Conservation (phyloP, 2,329 filamentous ascomycete species). For the Capronia americana region DNA sequence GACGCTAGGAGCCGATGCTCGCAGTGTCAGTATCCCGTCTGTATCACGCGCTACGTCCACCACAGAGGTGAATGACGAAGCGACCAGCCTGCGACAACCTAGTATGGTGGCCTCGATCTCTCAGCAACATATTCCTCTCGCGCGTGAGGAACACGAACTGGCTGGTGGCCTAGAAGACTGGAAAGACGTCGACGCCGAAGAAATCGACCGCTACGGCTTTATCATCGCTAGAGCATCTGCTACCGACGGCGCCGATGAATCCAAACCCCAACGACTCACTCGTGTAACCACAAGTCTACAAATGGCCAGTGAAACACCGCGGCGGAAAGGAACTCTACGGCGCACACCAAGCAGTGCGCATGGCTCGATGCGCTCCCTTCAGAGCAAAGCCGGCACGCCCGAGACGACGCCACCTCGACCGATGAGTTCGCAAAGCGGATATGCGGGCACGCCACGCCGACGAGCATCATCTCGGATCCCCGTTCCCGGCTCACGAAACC, state of each 20-base stretch:
- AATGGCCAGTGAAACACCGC: conserved; percentile 62
- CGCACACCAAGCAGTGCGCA: conserved; percentile 57
- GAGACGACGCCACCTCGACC: conserved; percentile 44
- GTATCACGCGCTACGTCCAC: conserved; percentile 41
- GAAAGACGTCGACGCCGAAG: conserved; percentile 63
- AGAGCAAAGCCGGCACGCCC: conserved; percentile 41
- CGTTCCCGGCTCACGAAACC: conserved; percentile 46
- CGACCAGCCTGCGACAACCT: conserved; percentile 22
- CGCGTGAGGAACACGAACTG: conserved; percentile 61
- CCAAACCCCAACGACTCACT: conserved; percentile 55
- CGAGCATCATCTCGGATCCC: conserved; percentile 59
- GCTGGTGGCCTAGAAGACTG: conserved; percentile 71
- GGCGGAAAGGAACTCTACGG: conserved; percentile 60
- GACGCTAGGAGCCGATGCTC: conserved; percentile 37
- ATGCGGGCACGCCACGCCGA: conserved; percentile 49
- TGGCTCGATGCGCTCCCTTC: conserved; percentile 50
- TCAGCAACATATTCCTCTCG: conserved; percentile 18
- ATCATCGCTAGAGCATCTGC: conserved; percentile 50
- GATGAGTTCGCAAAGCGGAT: conserved; percentile 46
- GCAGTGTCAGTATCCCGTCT: conserved; percentile 43
- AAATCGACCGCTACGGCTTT: conserved; percentile 71
- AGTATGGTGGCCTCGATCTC: conserved; percentile 26
- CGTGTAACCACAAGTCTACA: conserved; percentile 66
- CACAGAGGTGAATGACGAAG: conserved; percentile 35
- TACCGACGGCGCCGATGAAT: conserved; percentile 27